Percentiles rank a stretch among this genome's conserved stretches.
Conservation (phyloP, 345 rosid genomes). For the Balakata baccata region DNA sequence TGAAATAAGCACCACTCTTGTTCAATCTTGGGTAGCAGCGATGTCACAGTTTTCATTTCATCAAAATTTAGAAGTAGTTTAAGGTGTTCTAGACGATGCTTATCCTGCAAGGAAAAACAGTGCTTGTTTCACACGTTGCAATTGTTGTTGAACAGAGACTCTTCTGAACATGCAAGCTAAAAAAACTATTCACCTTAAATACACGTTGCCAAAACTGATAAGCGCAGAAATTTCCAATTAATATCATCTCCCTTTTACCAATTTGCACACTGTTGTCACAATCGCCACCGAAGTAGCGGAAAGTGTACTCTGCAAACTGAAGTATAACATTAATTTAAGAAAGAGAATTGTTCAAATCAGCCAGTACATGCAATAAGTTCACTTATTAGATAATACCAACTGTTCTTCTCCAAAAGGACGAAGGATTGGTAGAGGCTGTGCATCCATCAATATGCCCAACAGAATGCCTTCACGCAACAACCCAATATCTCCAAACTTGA, state of each 20-base stretch:
- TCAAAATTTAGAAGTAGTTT: constrained; percentile 41
- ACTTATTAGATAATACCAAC: constrained; percentile 49
- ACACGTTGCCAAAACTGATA: constrained; percentile 84
- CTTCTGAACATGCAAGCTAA: constrained; percentile 13
- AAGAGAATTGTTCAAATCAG: constrained; percentile 14
- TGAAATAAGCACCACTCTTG: constrained; percentile 90
- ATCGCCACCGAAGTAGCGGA: constrained; percentile 49
- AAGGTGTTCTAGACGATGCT: constrained; percentile 65
- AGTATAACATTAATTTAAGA: constrained; percentile 16
- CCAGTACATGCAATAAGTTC: constrained; percentile 16
- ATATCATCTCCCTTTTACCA: constrained; percentile 56
- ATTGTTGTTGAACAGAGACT: neutral
- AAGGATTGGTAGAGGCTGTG: constrained; percentile 70
- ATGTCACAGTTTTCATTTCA: constrained; percentile 35
- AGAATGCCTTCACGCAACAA: constrained; percentile 85
- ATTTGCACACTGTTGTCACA: constrained; percentile 34
- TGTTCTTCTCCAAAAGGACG: constrained; percentile 78
- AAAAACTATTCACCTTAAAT: constrained; percentile 52
- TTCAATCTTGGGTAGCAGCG: constrained; percentile 52
- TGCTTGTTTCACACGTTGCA: constrained; percentile 20
- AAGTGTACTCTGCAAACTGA: constrained; percentile 62
- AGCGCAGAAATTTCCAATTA: constrained; percentile 72
- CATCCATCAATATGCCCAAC: constrained; percentile 78
- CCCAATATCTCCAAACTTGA: constrained; percentile 82
- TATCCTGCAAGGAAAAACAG: constrained; percentile 52